phyloP scores from a whole-genome alignment of 148 eudicot genomes.

The Limonium bicolor region DNA sequence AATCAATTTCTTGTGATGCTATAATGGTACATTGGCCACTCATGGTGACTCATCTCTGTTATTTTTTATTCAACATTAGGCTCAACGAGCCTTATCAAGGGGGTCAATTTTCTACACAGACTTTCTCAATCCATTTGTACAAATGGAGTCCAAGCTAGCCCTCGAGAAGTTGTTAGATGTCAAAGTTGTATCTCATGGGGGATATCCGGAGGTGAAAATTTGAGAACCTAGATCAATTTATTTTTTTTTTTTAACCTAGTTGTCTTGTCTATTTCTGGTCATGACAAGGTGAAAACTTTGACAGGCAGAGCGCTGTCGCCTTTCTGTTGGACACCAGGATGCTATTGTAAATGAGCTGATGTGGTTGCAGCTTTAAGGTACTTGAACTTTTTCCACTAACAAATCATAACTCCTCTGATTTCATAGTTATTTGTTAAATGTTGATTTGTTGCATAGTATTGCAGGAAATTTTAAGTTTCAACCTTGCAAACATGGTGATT shows the following conservation, averaged over 20 bases:
- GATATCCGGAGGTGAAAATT: constrained; percentile 65
- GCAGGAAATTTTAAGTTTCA: constrained; percentile 76
- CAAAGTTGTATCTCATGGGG: constrained; percentile 56
- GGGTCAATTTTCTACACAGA: constrained; percentile 73
- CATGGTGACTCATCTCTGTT: neutral
- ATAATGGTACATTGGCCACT: neutral
- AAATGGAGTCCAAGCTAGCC: constrained; percentile 50
- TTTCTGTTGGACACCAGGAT: constrained; percentile 81
- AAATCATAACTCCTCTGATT: neutral
- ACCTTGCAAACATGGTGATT: constrained; percentile 81
- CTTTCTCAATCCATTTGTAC: constrained; percentile 72
- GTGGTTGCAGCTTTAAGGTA: constrained; percentile 72
- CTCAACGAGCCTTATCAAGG: constrained; percentile 55
- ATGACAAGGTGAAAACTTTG: constrained; percentile 2
- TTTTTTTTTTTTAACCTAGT: neutral
- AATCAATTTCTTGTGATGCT: neutral
- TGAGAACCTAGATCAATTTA: neutral
- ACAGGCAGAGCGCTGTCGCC: constrained; percentile 89
- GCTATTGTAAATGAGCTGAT: constrained; percentile 41
- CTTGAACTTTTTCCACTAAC: constrained; percentile 2
- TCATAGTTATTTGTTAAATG: constrained; percentile 5
- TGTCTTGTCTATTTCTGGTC: neutral
- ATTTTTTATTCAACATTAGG: constrained; percentile 21
- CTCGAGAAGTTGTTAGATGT: constrained; percentile 55
- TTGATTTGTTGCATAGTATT: constrained; percentile 27